phyloP scores from a whole-genome alignment of 2,329 filamentous ascomycete species.

The Fusarium begoniae region DNA sequence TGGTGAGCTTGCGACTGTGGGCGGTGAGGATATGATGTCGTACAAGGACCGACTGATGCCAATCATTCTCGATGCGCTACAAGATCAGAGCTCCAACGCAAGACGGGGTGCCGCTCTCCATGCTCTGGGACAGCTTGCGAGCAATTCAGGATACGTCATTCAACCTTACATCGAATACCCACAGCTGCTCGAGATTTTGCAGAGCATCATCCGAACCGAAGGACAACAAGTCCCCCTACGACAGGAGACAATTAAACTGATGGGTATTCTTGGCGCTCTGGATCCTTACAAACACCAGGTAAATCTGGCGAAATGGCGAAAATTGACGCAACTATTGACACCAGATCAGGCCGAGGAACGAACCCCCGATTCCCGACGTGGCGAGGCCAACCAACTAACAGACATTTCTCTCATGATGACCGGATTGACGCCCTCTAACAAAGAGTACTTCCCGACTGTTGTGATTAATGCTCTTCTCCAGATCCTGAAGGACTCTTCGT shows the following conservation, averaged over 20 bases:
- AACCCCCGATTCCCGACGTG: constrained; percentile 77
- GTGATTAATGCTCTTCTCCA: constrained; percentile 95
- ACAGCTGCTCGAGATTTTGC: constrained; percentile 88
- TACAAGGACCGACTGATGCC: constrained; percentile 84
- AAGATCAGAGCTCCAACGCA: constrained; percentile 88
- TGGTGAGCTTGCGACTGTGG: constrained; percentile 91
- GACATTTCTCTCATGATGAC: constrained; percentile 99
- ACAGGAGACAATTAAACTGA: constrained; percentile 94
- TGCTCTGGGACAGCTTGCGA: constrained; percentile 90
- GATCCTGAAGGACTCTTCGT: constrained; percentile 88
- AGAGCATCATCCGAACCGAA: constrained; percentile 94
- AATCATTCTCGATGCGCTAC: constrained; percentile 66
- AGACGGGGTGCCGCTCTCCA: constrained; percentile 93
- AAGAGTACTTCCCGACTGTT: constrained; percentile 98
- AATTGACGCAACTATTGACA: constrained; percentile 36
- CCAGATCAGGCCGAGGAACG: constrained; percentile 82
- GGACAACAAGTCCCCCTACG: constrained; percentile 82
- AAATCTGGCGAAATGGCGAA: constrained; percentile 20
- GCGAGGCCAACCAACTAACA: constrained; percentile 74
- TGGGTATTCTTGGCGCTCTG: constrained; percentile 93
- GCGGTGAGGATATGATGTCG: constrained; percentile 90
- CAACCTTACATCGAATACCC: constrained; percentile 96
- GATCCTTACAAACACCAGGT: constrained; percentile 95
- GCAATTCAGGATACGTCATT: constrained; percentile 97
- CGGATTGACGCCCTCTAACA: constrained; percentile 92